These are phyloP conservation scores for Spiromastix sp. DNA, from an alignment of 2,329 filamentous ascomycete genomes.

Conservation along the genomic window DNA sequence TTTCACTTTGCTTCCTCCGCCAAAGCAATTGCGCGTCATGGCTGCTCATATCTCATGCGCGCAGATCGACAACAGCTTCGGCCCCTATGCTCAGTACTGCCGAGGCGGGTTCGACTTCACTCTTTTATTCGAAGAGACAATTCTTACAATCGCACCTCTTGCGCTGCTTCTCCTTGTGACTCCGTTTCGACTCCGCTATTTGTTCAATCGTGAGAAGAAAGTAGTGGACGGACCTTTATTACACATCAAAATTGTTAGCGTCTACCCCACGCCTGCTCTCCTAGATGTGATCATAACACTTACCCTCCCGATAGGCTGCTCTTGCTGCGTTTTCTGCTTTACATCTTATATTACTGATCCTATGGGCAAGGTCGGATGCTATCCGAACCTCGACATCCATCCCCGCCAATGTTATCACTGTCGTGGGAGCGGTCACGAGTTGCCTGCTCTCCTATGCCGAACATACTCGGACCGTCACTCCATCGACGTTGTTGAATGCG, in stretches of 20 bases:
- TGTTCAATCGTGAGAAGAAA: conserved; percentile 7
- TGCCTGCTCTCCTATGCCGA: conserved; percentile 36
- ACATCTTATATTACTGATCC: conserved; percentile 27
- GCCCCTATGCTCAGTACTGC: not conserved
- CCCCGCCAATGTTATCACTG: conserved; percentile 21
- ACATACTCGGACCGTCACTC: conserved; percentile 34
- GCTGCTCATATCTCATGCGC: too few relatives aligned
- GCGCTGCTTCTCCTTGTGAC: conserved; percentile 14
- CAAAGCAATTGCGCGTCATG: too few relatives aligned
- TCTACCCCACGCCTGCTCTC: not conserved
- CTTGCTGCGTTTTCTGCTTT: conserved; percentile 24
- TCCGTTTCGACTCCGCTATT: conserved; percentile 12
- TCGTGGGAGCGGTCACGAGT: conserved; percentile 22
- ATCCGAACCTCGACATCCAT: conserved; percentile 26
- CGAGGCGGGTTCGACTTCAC: conserved; percentile 20
- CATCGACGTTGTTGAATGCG: conserved; percentile 38
- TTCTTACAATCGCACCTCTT: conserved; percentile 16
- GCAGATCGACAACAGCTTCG: not conserved
- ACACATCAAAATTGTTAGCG: not conserved
- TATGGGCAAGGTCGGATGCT: conserved; percentile 25
- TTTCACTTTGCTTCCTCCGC: too few relatives aligned
- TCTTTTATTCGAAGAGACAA: conserved; percentile 22
- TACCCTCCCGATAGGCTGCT: conserved; percentile 15
- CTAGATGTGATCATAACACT: not conserved
- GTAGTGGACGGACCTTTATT: not conserved